Percentiles rank a stretch among this genome's conserved stretches.
Conservation (phyloP, 345 rosid genomes). For the Barbarea vulgaris region DNA sequence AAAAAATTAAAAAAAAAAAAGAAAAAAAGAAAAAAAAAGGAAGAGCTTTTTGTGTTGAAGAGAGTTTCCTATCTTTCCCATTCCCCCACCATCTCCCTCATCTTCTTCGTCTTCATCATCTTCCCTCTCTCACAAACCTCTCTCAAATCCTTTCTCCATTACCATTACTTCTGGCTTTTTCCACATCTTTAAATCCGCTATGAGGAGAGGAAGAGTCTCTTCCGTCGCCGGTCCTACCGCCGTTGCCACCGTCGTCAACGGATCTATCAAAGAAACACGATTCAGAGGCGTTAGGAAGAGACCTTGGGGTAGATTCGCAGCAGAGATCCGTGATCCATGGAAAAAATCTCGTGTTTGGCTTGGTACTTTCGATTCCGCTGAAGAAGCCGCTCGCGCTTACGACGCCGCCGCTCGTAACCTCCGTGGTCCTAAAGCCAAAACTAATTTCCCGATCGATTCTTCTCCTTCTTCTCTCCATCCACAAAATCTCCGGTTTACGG, state of each 20-base stretch:
- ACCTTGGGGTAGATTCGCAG: conserved; percentile 91
- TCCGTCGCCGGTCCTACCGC: conserved; percentile 22
- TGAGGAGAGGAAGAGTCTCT: conserved; percentile 39
- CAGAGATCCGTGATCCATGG: conserved; percentile 91
- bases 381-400: conserved; percentile 86
- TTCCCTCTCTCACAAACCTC: background rate
- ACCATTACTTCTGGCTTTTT: conserved; percentile 20
- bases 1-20: too few relatives aligned
- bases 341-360: conserved; percentile 91
- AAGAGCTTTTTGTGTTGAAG: conserved; percentile 1
- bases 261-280: conserved; percentile 46
- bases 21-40: too few relatives aligned
- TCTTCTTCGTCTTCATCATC: background rate
- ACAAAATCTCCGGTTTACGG: background rate
- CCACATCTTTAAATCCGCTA: background rate
- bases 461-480: background rate
- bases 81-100: conserved; percentile 17
- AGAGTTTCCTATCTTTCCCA: conserved; percentile 11
- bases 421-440: conserved; percentile 88
- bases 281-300: conserved; percentile 87
- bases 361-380: conserved; percentile 90
- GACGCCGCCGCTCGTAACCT: conserved; percentile 76
- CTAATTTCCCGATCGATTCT: conserved; percentile 58
- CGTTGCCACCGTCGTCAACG: background rate
- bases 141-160: background rate